Conservation (phyloP, 495 filamentous ascomycete species). For the Pseudotulostoma volvatum region DNA sequence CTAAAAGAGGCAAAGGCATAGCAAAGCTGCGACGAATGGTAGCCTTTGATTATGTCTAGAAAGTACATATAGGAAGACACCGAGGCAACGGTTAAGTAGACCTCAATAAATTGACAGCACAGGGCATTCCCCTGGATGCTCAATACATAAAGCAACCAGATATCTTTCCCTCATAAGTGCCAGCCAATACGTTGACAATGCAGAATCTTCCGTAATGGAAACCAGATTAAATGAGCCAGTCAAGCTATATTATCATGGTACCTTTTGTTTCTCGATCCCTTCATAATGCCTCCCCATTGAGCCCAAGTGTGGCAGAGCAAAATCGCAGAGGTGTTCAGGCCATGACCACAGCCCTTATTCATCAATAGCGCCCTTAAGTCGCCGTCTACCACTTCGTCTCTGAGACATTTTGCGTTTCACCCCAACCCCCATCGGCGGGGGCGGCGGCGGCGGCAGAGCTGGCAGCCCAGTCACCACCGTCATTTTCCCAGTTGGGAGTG, state of each 20-base stretch:
- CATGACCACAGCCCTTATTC: no score
- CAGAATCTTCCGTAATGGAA: no score
- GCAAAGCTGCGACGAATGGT: no score
- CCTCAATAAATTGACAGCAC: constrained; percentile 48
- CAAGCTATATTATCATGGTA: no score
- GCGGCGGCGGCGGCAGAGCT: constrained; percentile 34
- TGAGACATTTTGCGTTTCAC: constrained; percentile 33
- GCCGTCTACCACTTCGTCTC: constrained; percentile 50
- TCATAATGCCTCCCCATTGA: no score
- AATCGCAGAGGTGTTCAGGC: no score
- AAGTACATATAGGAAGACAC: constrained; percentile 36
- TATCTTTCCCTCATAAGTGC: constrained; percentile 99
- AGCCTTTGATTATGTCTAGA: no score
- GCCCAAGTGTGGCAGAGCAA: no score
- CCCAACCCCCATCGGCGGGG: constrained; percentile 50
- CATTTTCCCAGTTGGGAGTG: constrained; percentile 64
- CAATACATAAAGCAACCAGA: constrained; percentile 32
- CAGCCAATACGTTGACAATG: constrained; percentile 40
- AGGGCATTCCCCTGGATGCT: constrained; percentile 80
- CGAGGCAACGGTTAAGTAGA: constrained; percentile 47
- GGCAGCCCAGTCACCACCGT: constrained; percentile 58
- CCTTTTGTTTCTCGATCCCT: no score
- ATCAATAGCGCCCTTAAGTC: no score
- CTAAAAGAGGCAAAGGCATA: no score
- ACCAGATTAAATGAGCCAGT: no score